These are phyloP conservation scores for Coemansia sp. DNA, from an alignment of 192 early-diverging fungal genomes.

Conservation along the genomic window DNA sequence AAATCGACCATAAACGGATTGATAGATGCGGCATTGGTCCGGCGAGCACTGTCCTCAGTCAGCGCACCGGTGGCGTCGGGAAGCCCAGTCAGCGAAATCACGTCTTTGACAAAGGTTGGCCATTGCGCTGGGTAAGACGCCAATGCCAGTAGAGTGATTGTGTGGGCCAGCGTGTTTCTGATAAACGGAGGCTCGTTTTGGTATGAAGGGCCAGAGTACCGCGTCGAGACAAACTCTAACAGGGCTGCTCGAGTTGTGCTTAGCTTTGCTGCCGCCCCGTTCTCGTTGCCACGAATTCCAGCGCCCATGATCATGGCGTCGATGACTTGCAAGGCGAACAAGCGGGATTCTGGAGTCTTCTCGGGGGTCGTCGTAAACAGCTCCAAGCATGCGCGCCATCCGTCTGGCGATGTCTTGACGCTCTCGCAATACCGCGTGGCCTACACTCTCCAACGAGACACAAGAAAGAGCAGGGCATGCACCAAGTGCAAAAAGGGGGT, in stretches of 20 bases:
- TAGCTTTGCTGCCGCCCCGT: constrained; percentile 44
- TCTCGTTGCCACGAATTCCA: constrained; percentile 30
- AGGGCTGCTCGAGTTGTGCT: constrained; percentile 23
- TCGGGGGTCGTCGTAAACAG: constrained; percentile 77
- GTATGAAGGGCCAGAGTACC: constrained; percentile 38
- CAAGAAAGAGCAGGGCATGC: background rate
- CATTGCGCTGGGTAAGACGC: constrained; percentile 82
- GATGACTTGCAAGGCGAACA: constrained; percentile 82
- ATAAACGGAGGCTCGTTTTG: constrained; percentile 57
- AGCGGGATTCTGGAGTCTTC: constrained; percentile 75
- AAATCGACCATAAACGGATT: constrained; percentile 61
- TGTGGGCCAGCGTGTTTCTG: constrained; percentile 83
- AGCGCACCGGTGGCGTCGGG: constrained; percentile 52
- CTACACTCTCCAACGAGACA: constrained; percentile 38
- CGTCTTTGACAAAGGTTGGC: constrained; percentile 86
- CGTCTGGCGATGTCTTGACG: constrained; percentile 73
- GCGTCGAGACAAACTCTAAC: constrained; percentile 47
- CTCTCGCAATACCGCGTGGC: constrained; percentile 83
- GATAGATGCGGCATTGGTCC: constrained; percentile 59
- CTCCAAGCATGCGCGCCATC: constrained; percentile 83
- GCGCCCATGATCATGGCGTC: constrained; percentile 57
- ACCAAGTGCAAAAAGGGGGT: background rate
- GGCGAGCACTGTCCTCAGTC: constrained; percentile 45
- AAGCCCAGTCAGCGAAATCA: constrained; percentile 65
- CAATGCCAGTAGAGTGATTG: constrained; percentile 78